phyloP scores from a whole-genome alignment of 208 protist genomes.

The Naegleria lovaniensis region DNA sequence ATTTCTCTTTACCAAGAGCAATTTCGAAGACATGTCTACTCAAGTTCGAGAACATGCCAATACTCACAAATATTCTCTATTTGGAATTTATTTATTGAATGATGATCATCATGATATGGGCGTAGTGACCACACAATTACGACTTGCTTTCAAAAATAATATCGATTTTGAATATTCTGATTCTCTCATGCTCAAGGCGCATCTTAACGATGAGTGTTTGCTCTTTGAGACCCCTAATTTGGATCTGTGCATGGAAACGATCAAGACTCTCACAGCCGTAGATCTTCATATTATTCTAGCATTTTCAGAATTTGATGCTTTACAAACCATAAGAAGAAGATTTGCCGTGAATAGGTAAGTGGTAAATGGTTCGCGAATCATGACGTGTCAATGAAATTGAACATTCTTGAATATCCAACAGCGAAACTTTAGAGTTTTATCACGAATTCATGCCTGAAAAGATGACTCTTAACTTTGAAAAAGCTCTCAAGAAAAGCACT shows the following conservation, averaged over 20 bases:
- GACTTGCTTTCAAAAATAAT: not conserved
- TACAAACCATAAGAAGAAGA: not conserved
- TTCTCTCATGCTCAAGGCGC: not conserved
- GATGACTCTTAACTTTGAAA: not conserved
- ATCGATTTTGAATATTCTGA: not conserved
- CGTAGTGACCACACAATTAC: not conserved
- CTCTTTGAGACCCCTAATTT: not conserved
- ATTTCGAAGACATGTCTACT: not conserved
- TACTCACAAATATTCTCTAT: not conserved
- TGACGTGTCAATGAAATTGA: too few species aligned
- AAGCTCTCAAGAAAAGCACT: not conserved
- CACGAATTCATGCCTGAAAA: not conserved
- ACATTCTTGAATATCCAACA: not conserved
- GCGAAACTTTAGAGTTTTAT: not conserved
- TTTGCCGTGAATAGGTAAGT: not conserved
- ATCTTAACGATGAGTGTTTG: not conserved
- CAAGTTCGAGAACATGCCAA: not conserved
- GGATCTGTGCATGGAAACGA: not conserved
- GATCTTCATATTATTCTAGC: not conserved
- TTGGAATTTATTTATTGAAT: constrained; percentile 5
- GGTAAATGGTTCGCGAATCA: too few species aligned
- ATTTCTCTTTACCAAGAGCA: not conserved
- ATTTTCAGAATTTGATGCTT: not conserved
- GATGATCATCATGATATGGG: not conserved
- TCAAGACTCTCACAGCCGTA: not conserved